A percentile compares a stretch with the other conserved stretches of the same genome.
Conservation (phyloP, 1,284 basidiomycete species). For the Naganishia albida region DNA sequence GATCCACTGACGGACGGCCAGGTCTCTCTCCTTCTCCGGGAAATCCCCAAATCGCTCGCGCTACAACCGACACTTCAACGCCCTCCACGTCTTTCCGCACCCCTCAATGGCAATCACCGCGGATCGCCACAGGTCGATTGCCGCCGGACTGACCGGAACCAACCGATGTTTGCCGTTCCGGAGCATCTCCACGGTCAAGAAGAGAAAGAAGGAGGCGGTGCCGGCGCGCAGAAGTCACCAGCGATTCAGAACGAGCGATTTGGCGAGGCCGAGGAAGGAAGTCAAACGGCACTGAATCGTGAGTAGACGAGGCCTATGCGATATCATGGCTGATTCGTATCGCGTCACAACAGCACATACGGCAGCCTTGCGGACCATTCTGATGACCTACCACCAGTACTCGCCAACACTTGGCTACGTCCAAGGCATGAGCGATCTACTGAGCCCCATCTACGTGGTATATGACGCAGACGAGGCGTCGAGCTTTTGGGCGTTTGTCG, state of each 20-base stretch:
- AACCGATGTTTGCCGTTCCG: conserved; percentile 74
- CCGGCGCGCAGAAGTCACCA: conserved; percentile 34
- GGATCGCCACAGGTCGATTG: conserved; percentile 83
- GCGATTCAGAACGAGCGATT: conserved; percentile 30
- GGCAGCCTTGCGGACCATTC: conserved; percentile 58
- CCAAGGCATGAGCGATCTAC: conserved; percentile 87
- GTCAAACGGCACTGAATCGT: conserved; percentile 75
- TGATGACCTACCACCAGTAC: conserved; percentile 91
- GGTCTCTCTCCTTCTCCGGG: conserved; percentile 21
- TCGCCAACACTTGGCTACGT: conserved; percentile 74
- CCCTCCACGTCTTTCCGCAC: background rate
- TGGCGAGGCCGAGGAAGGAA: conserved; percentile 66
- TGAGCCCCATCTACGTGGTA: conserved; percentile 89
- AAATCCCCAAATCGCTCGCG: conserved; percentile 19
- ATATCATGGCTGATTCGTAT: background rate
- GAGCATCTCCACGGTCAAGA: conserved; percentile 41
- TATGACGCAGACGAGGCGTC: conserved; percentile 83
- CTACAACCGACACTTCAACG: background rate
- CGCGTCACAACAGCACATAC: conserved; percentile 43
- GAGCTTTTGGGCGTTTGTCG: conserved; percentile 94
- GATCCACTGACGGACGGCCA: conserved; percentile 6
- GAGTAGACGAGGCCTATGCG: conserved; percentile 19
- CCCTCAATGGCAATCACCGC: background rate
- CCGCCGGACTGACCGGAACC: conserved; percentile 89
- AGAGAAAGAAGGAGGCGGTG: conserved; percentile 47